Evolutionary conservation across 192 early-diverging fungal species (phyloP).

Genomic region (Ambispora gerdemannii): DNA sequence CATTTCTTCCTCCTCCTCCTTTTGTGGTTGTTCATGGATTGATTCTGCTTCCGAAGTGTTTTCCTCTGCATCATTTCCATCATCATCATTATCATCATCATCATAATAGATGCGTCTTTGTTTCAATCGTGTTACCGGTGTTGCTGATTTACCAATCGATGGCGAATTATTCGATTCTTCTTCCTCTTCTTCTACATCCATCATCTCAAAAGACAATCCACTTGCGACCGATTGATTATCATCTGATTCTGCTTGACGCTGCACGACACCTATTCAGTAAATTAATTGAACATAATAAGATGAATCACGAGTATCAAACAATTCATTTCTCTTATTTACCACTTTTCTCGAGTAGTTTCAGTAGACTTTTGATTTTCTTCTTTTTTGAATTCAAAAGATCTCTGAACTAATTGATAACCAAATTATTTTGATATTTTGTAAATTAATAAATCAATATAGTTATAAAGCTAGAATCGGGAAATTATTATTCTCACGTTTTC

Average conservation of each 20-base stretch:
- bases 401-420: background rate
- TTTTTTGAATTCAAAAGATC: background rate
- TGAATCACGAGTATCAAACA: no score
- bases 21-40: no score
- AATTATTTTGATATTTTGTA: no score
- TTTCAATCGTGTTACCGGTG: background rate
- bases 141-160: background rate
- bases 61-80: no score
- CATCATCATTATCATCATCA: background rate
- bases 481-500: background rate
- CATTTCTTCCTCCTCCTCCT: background rate
- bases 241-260: background rate
- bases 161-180: background rate
- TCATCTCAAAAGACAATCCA: background rate
- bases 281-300: no score
- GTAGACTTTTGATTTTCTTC: background rate
- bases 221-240: background rate
- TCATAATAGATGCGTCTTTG: background rate
- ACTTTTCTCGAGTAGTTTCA: background rate
- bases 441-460: background rate
- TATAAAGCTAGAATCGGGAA: background rate
- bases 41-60: no score
- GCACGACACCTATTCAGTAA: background rate
- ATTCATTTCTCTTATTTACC: no score
- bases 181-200: background rate